Base-by-base conservation (phyloP, 169 alveolate species). In the Plasmodium billcollinsi region DNA sequence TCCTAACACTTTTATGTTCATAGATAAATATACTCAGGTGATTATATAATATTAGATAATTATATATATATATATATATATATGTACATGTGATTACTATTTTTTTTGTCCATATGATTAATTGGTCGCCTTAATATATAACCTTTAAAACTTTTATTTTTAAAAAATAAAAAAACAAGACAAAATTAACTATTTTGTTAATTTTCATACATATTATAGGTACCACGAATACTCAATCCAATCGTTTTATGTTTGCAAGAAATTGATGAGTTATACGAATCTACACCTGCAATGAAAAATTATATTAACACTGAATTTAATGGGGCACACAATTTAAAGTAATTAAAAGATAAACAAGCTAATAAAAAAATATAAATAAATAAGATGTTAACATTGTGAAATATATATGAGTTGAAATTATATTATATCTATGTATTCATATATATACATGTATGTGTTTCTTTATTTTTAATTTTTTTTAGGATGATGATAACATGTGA, bases 1-100 rank as follows among this genome's bases (percentile, higher is more conserved):
- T 43, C 99, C 99, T 39, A 97, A 97, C 90, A 96, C 98, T 39
- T 94, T 97, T 69, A 94, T 96, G 96, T 97, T 97, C 88, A 97
- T 97, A 61, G 99, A 97, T 88, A 97, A 97, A 80, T 97, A 97
- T 93, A 91, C 96, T 1, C 98, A 96, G 89, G 96, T 93, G 73
- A 26, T 39, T 39, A 39, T 39, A 39, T 39, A 39, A 39, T 39
- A 15, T 56, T 24, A 26, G 15, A 59, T 14, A 54, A 26, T 0
- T 24, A 15, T 59, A 43, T 4, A 14, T 29, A 73, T 50, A 21
- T 74, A 43, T 49, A 14, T 5, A 39, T 39, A 39, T 39, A 39
- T 39, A 39, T 39, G 47, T 39, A 39, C 5, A 39, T 39, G 9
- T 39, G 47, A 39, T 39, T 7, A 39, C 47, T 6, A 39, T 39